These are phyloP conservation scores for Tolypocladium ovalisporum DNA, from an alignment of 2,329 filamentous ascomycete genomes.

Conservation along the genomic window DNA sequence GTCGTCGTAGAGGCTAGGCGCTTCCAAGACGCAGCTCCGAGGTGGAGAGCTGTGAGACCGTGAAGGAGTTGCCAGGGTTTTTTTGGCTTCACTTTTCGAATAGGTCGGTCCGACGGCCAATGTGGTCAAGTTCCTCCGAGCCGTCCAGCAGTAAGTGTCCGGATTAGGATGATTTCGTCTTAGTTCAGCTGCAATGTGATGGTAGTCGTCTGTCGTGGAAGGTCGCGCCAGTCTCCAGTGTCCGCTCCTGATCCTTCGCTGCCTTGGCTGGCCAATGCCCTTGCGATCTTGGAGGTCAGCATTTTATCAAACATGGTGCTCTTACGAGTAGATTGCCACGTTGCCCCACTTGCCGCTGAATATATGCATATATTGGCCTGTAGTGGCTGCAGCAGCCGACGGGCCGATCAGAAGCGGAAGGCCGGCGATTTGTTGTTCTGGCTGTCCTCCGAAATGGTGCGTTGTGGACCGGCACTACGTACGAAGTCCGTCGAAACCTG, in stretches of 20 bases:
- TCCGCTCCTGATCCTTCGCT: background rate
- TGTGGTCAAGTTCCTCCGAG: background rate
- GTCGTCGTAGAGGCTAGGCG: background rate
- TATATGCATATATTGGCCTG: background rate
- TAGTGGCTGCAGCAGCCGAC: background rate
- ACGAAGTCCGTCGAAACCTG: background rate
- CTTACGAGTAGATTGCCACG: background rate
- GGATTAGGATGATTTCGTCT: background rate
- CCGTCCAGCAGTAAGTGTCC: background rate
- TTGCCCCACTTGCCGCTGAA: background rate
- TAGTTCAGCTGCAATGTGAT: background rate
- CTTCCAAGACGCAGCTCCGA: background rate
- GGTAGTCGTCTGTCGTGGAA: background rate
- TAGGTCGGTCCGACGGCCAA: background rate
- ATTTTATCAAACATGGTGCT: background rate
- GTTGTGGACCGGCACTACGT: background rate
- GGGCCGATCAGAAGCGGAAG: background rate
- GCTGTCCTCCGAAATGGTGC: background rate
- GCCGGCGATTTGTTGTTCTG: background rate
- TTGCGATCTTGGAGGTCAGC: background rate
- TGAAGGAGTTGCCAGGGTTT: too few species aligned
- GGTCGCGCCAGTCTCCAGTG: background rate
- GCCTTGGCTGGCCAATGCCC: background rate
- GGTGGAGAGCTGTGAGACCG: background rate
- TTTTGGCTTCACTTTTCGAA: background rate